Evolutionary conservation across 2,329 filamentous ascomycete genomes (phyloP).

Genomic region (Monosporascus sp.): DNA sequence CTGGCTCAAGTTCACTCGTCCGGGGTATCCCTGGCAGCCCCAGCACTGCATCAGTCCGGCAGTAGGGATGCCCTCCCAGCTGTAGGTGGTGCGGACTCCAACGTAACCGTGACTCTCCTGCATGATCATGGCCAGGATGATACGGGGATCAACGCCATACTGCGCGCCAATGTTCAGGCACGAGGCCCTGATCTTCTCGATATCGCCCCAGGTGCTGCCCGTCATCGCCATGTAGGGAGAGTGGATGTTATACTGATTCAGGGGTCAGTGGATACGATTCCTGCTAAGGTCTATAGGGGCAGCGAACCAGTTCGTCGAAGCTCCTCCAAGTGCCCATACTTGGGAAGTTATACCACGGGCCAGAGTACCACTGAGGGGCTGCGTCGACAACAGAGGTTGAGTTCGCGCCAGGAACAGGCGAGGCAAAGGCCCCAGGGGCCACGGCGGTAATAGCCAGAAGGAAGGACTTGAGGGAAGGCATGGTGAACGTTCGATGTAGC

Average conservation of each 20-base stretch:
- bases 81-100: conserved; percentile 28
- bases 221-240: neutral
- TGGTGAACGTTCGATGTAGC: neutral
- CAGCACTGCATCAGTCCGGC: conserved; percentile 36
- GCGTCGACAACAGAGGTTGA: neutral
- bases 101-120: conserved; percentile 35
- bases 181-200: neutral
- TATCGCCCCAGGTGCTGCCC: neutral
- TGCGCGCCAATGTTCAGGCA: neutral
- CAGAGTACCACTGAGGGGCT: neutral
- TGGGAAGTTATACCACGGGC: neutral
- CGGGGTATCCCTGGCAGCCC: conserved; percentile 28
- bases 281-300: neutral
- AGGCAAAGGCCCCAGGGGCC: neutral
- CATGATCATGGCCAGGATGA: conserved; percentile 36
- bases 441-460: neutral
- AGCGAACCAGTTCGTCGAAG: neutral
- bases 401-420: neutral
- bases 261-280: neutral
- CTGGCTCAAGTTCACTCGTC: conserved; percentile 25
- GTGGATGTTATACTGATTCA: neutral
- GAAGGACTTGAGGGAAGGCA: conserved; percentile 1
- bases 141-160: conserved; percentile 7
- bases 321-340: neutral
- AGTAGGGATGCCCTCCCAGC: conserved; percentile 26